phyloP scores from a whole-genome alignment of 1,139 yeast genomes.

The Suhomyces yuchorum region DNA sequence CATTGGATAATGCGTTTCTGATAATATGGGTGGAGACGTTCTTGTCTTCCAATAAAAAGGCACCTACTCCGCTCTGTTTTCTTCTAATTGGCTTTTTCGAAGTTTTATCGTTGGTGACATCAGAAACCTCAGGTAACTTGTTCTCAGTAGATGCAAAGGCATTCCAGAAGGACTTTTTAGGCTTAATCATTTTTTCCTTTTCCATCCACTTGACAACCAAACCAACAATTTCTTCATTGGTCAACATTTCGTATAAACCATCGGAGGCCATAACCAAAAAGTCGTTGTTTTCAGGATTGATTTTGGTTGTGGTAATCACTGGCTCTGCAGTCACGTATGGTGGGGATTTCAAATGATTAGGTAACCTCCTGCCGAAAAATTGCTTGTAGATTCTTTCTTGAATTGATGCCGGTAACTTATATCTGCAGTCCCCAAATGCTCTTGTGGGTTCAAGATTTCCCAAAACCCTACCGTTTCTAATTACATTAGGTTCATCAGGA shows the following conservation, averaged over 20 bases:
- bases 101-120: constrained; percentile 57
- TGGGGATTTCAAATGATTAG: constrained; percentile 79
- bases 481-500: constrained; percentile 84
- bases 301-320: constrained; percentile 78
- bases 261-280: constrained; percentile 93
- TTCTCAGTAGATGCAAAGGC: constrained; percentile 49
- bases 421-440: constrained; percentile 97
- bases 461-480: constrained; percentile 84
- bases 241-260: constrained; percentile 88
- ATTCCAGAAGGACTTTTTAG: constrained; percentile 54
- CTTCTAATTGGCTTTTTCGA: constrained; percentile 47
- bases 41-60: constrained; percentile 67
- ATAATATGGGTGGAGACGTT: constrained; percentile 92
- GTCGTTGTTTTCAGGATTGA: constrained; percentile 72
- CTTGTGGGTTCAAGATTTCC: constrained; percentile 96
- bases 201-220: constrained; percentile 95
- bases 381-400: constrained; percentile 75
- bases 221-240: constrained; percentile 91
- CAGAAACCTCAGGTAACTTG: constrained; percentile 63
- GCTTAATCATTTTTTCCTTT: constrained; percentile 63
- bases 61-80: constrained; percentile 33
- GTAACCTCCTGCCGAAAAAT: constrained; percentile 82
- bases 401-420: constrained; percentile 72
- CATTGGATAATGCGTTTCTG: constrained; percentile 87
- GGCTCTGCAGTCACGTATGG: constrained; percentile 99